Evolutionary conservation across 108 stramenopile genomes (phyloP).

Genomic region (Pseudonitzschia multiseries): DNA sequence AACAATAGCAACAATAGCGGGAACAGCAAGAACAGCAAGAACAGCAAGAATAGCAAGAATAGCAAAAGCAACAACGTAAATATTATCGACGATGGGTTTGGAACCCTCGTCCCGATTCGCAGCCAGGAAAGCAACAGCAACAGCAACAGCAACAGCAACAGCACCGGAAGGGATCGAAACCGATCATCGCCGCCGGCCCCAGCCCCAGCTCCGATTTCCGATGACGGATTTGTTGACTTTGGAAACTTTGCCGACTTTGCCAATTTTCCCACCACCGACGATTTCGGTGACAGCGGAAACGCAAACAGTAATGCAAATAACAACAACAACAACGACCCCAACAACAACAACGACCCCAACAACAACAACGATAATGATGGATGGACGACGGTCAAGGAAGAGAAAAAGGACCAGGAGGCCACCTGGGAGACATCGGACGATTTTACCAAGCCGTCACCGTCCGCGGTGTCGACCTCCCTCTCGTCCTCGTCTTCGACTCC

Average conservation of each 20-base stretch:
- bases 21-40: neutral
- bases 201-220: neutral
- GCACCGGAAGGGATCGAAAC: neutral
- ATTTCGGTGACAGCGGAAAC: neutral
- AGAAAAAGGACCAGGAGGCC: neutral
- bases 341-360: neutral
- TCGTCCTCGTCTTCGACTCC: too few relatives aligned
- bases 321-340: too few relatives aligned
- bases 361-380: neutral
- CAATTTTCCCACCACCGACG: slow-evolving; percentile 11
- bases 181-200: too few relatives aligned
- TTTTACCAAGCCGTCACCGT: neutral
- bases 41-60: neutral
- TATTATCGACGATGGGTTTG: slow-evolving; percentile 4
- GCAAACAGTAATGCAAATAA: neutral
- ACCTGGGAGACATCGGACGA: neutral
- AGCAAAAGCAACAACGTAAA: neutral
- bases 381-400: slow-evolving; percentile 10
- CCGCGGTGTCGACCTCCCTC: too few relatives aligned
- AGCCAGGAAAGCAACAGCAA: neutral
- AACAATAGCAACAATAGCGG: neutral
- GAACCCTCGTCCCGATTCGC: neutral
- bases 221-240: slow-evolving; percentile 25
- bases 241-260: slow-evolving; percentile 41
- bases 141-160: neutral